These are phyloP conservation scores for Aspergillus saccharolyticus DNA, from an alignment of 495 filamentous ascomycete species.

Conservation along the genomic window DNA sequence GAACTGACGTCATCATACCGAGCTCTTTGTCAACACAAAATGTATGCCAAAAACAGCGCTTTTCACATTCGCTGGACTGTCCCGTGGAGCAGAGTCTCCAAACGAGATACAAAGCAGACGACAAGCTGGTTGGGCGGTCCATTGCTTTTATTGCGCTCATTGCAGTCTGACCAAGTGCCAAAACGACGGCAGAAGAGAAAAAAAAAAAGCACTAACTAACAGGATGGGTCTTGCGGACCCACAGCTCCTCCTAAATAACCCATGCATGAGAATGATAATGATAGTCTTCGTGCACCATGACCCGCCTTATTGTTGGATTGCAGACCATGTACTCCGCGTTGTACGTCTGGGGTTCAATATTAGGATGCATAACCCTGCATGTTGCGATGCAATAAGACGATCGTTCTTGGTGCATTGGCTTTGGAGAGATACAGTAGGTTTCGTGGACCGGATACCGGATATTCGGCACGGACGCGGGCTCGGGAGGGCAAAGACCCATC, in stretches of 20 bases:
- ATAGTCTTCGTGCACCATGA: neutral
- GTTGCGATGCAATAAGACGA: neutral
- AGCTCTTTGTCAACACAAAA: neutral
- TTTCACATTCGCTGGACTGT: neutral
- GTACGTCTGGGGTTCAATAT: too few species aligned
- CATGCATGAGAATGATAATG: neutral
- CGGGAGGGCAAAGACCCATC: neutral
- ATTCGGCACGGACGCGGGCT: neutral
- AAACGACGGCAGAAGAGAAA: neutral
- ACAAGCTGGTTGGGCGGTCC: neutral
- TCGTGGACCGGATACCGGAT: too few species aligned
- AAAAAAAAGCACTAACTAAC: neutral
- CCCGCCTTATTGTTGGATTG: too few species aligned
- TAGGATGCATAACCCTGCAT: neutral
- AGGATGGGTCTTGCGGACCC: neutral
- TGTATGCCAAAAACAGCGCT: too few species aligned
- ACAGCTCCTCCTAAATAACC: neutral
- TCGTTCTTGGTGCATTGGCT: neutral
- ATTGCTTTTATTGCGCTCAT: neutral
- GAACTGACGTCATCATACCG: neutral
- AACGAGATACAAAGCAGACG: too few species aligned
- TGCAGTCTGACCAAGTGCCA: neutral
- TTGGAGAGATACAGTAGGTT: too few species aligned
- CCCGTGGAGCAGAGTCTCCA: too few species aligned
- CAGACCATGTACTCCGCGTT: too few species aligned